Evolutionary conservation across 139 green algal genomes (phyloP).

Genomic region (Desmodesmus armatus): DNA sequence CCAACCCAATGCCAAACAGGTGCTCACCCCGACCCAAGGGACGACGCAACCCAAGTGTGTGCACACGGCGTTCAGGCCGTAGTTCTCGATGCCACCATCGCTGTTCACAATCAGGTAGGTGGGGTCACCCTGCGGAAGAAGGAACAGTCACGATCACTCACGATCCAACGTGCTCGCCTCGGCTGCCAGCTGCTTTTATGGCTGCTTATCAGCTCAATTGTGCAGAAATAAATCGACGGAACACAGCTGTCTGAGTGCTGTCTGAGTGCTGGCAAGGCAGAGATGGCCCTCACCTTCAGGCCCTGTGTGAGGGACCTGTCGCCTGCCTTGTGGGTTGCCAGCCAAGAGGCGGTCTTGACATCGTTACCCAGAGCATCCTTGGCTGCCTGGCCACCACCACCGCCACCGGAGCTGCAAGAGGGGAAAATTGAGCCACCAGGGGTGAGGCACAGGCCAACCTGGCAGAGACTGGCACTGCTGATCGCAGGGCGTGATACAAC

Average conservation of each 20-base stretch:
- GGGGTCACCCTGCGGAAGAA: constrained; percentile 86
- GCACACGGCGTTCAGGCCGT: constrained; percentile 99
- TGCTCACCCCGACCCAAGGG: constrained; percentile 92
- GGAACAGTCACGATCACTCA: background rate
- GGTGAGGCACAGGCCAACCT: background rate
- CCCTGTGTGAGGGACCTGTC: constrained; percentile 93
- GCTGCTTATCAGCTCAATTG: background rate
- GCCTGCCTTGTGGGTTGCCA: constrained; percentile 87
- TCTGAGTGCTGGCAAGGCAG: background rate
- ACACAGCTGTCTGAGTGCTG: background rate
- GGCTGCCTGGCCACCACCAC: constrained; percentile 80
- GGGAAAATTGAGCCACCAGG: background rate
- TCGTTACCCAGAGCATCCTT: constrained; percentile 98
- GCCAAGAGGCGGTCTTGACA: constrained; percentile 85
- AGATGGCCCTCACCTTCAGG: constrained; percentile 83
- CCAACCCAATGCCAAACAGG: no score
- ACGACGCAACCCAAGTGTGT: constrained; percentile 99
- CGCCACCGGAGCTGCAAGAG: constrained; percentile 77
- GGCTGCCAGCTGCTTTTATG: background rate
- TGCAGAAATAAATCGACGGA: background rate
- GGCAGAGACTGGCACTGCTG: background rate
- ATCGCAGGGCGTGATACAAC: background rate
- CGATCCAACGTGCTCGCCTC: background rate
- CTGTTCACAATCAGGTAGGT: constrained; percentile 97
- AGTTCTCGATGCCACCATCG: constrained; percentile 89